Percentiles rank a stretch among this genome's conserved stretches.
phyloP scores from a whole-genome alignment of 257 asterid species.

The Gentiana dahurica region DNA sequence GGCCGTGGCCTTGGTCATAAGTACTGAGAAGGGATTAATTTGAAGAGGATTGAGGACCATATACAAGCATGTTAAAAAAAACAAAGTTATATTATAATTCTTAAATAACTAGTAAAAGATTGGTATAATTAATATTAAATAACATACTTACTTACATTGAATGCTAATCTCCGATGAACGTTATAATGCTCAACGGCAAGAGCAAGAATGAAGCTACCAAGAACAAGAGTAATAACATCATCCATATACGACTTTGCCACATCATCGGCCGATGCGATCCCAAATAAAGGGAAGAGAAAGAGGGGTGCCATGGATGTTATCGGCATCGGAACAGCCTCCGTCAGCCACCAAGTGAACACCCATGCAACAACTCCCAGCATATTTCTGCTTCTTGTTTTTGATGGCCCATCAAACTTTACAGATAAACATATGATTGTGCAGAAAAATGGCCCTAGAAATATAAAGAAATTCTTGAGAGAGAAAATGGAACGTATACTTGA shows the following conservation, averaged over 20 bases:
- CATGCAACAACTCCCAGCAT: slow-evolving; percentile 82
- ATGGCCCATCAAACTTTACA: slow-evolving; percentile 28
- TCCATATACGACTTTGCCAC: slow-evolving; percentile 80
- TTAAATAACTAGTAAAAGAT: too few species aligned
- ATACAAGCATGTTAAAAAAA: too few species aligned
- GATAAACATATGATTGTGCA: slow-evolving; percentile 39
- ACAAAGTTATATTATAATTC: too few species aligned
- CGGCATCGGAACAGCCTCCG: slow-evolving; percentile 98
- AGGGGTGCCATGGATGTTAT: slow-evolving; percentile 87
- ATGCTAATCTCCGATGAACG: slow-evolving; percentile 83
- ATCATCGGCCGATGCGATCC: slow-evolving; percentile 68
- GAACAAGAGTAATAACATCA: slow-evolving; percentile 75
- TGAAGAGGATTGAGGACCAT: too few species aligned
- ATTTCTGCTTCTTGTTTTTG: slow-evolving; percentile 34
- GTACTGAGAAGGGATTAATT: too few species aligned
- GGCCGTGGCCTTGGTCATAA: too few species aligned
- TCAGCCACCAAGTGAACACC: slow-evolving; percentile 86
- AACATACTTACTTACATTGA: slow-evolving; percentile 39
- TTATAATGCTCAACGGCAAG: slow-evolving; percentile 94
- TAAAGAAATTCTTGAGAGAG: slow-evolving; percentile 39
- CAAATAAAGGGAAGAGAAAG: slow-evolving; percentile 81
- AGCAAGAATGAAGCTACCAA: slow-evolving; percentile 90
- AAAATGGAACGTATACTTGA: slow-evolving; percentile 20
- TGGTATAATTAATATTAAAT: too few species aligned
- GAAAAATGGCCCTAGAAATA: slow-evolving; percentile 60